phyloP scores from a whole-genome alignment of 495 filamentous ascomycete species.

The Hypoxylon fuscum region DNA sequence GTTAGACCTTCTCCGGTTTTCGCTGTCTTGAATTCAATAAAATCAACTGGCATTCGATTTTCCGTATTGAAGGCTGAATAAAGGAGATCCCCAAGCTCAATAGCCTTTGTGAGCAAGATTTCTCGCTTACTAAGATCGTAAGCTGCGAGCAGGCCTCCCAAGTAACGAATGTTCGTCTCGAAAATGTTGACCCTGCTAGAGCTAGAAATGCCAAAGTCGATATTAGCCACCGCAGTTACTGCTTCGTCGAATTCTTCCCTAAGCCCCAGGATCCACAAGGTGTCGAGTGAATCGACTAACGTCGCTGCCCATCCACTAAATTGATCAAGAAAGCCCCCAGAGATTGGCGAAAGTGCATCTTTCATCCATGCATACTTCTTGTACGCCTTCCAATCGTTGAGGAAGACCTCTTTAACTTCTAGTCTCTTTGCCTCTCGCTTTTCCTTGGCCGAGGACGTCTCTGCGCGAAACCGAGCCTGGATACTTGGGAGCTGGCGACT shows the following conservation, averaged over 20 bases:
- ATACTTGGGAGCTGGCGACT: constrained; percentile 65
- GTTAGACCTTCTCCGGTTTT: constrained; percentile 44
- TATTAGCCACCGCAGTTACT: constrained; percentile 71
- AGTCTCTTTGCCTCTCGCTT: constrained; percentile 65
- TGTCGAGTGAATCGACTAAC: constrained; percentile 85
- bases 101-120: constrained; percentile 80
- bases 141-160: constrained; percentile 80
- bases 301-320: constrained; percentile 94
- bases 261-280: constrained; percentile 91
- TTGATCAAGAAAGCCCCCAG: constrained; percentile 67
- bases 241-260: constrained; percentile 86
- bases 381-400: constrained; percentile 79
- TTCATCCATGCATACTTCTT: constrained; percentile 78
- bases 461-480: constrained; percentile 70
- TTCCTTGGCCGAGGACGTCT: constrained; percentile 61
- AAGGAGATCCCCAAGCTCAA: constrained; percentile 83
- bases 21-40: constrained; percentile 64
- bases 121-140: constrained; percentile 79
- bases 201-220: constrained; percentile 75
- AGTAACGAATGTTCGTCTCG: constrained; percentile 84
- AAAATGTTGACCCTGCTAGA: constrained; percentile 74
- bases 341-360: constrained; percentile 78
- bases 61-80: constrained; percentile 89
- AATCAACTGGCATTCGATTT: constrained; percentile 81
- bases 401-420: constrained; percentile 72